Conservation (phyloP, 805 yeast species). For the Barnettozyma wickerhamii region DNA sequence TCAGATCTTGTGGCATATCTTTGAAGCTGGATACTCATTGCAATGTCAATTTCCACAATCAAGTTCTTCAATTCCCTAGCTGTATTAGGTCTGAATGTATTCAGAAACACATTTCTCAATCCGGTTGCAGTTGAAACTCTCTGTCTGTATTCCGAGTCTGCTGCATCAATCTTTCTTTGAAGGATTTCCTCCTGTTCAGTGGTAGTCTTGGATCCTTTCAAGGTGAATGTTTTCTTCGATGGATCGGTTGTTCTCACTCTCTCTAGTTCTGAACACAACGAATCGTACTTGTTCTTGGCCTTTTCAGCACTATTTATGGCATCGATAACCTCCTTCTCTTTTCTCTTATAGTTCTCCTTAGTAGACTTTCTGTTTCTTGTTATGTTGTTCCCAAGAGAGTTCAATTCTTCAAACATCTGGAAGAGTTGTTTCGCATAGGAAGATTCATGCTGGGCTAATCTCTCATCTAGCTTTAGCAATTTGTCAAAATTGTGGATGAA, state of each 20-base stretch:
- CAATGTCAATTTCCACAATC: constrained; percentile 84
- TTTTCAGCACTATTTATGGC: constrained; percentile 83
- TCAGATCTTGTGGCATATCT: constrained; percentile 88
- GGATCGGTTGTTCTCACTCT: constrained; percentile 79
- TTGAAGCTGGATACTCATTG: constrained; percentile 81
- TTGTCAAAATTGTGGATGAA: constrained; percentile 63
- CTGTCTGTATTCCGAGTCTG: constrained; percentile 82
- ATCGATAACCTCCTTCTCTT: constrained; percentile 82
- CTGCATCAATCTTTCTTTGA: constrained; percentile 69
- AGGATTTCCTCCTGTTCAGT: constrained; percentile 89
- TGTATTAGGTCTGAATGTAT: constrained; percentile 71
- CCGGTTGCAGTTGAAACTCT: constrained; percentile 71
- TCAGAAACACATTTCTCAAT: constrained; percentile 66
- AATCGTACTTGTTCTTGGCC: constrained; percentile 74
- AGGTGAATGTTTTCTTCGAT: constrained; percentile 72
- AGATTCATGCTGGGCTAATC: constrained; percentile 62
- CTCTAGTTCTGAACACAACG: constrained; percentile 83
- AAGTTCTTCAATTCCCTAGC: constrained; percentile 69
- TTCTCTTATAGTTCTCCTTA: constrained; percentile 77
- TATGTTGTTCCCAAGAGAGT: constrained; percentile 64
- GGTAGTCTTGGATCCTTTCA: constrained; percentile 73
- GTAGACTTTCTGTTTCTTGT: constrained; percentile 66
- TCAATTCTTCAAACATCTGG: constrained; percentile 81
- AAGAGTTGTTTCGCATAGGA: constrained; percentile 76
- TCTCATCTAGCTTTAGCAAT: constrained; percentile 75